Evolutionary conservation across 495 filamentous ascomycete genomes (phyloP), one percentile per base, ranked within the genome.

Genomic region (Lasiosphaeria miniovina): DNA sequence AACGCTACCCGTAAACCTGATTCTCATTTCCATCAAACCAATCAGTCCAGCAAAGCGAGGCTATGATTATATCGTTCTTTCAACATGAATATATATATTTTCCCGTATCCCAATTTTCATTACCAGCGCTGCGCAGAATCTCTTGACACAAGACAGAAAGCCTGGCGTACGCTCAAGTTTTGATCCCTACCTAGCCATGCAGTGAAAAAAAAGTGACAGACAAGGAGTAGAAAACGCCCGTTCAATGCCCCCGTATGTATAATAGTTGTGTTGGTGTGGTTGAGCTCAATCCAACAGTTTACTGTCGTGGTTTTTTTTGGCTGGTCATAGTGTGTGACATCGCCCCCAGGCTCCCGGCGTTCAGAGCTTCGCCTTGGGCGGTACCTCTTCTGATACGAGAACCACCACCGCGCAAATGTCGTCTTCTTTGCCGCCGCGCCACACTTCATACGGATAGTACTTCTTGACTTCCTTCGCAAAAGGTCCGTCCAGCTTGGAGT

Each of bases 401-500:
- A 88, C 81, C 11, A 91, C 86, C 46, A 97, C 74, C 5, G 88
- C 87, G 61, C 88, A 91, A 49, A 96, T 95, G 68, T 97, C 93
- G 68, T 97, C 93, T 52, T 93, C 83, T 67, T 97, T 97, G 3
- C 93, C 93, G 32, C 93, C 93, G 49, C 82, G 84, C 80, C 87
- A 96, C 45, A 82, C 80, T 70, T 96, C 91, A n/a, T 85, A 74
- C 0, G 92, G 92, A 65, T 89, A 93, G 63, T 87, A 84, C 63
- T 86, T 88, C 68, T 93, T 90, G 40, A 96, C 91, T 72, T 96
- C 93, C 70, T 88, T 94, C 9, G 94, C 91, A 71, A 98, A 98
- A 35, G 94, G 94, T 0, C 94, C 91, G 71, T 98, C 90, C 45
- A 88, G 73, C 58, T 85, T 89, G 15, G 77, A 76, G 69, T 96